phyloP scores from a whole-genome alignment of 495 filamentous ascomycete genomes.

The Annulohypoxylon maeteangense region DNA sequence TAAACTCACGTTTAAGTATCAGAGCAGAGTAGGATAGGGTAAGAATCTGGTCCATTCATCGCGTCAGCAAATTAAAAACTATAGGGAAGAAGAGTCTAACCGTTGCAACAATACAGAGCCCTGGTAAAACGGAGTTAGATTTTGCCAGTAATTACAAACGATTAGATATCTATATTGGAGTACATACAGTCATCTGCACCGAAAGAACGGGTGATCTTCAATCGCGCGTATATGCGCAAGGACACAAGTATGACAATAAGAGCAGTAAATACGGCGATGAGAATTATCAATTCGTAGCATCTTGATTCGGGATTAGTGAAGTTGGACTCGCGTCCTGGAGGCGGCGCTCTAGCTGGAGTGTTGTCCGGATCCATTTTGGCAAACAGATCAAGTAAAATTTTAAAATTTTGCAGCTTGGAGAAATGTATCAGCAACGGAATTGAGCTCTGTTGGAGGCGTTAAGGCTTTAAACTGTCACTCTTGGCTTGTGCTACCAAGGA shows the following conservation, averaged over 20 bases:
- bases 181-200: slow-evolving; percentile 48
- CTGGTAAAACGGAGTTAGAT: neutral
- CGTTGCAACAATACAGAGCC: slow-evolving; percentile 32
- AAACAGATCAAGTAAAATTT: neutral
- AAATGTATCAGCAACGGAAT: too few species aligned
- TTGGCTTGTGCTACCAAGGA: neutral
- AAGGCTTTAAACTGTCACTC: neutral
- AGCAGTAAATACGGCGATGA: slow-evolving; percentile 31
- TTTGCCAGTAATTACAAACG: neutral
- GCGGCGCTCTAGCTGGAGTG: slow-evolving; percentile 29
- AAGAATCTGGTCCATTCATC: slow-evolving; percentile 13
- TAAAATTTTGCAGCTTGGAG: neutral
- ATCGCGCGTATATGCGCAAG: slow-evolving; percentile 40
- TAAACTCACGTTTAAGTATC: slow-evolving; percentile 26
- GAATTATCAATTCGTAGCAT: slow-evolving; percentile 32
- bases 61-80: neutral
- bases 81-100: slow-evolving; percentile 3
- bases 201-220: slow-evolving; percentile 42
- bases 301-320: slow-evolving; percentile 40
- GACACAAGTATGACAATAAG: slow-evolving; percentile 32
- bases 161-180: neutral
- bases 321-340: slow-evolving; percentile 38
- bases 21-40: slow-evolving; percentile 29
- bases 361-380: slow-evolving; percentile 16
- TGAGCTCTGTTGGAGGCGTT: neutral